Conservation (phyloP, 352 stramenopile genomes). For the Globisporangium acanthophoron region DNA sequence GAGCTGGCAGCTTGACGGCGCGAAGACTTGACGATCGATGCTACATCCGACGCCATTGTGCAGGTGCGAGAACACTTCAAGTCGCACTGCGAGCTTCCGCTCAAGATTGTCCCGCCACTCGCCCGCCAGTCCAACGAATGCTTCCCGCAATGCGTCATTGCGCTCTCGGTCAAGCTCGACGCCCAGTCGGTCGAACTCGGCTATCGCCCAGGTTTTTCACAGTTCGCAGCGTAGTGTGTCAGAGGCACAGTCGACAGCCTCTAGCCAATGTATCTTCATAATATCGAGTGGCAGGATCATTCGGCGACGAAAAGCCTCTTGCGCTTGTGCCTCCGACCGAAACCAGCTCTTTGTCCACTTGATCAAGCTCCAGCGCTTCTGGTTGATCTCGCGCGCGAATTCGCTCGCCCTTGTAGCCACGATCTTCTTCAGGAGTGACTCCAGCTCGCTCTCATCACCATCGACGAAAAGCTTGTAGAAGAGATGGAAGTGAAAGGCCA, state of each 20-base stretch:
- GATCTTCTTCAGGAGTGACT: slow-evolving; percentile 6
- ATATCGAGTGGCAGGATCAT: slow-evolving; percentile 11
- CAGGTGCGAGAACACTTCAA: neutral
- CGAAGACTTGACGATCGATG: neutral
- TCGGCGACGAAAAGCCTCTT: slow-evolving; percentile 3
- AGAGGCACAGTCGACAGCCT: slow-evolving; percentile 20
- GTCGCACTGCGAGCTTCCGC: neutral
- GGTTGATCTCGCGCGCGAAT: neutral
- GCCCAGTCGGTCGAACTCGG: neutral
- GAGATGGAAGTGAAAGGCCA: slow-evolving; percentile 3
- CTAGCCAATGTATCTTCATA: slow-evolving; percentile 24
- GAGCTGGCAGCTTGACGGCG: slow-evolving; percentile 3
- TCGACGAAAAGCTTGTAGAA: slow-evolving; percentile 8
- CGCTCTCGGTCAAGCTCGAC: neutral
- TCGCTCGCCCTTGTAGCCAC: neutral
- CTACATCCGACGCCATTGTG: neutral
- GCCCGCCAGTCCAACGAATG: neutral
- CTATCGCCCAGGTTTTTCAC: neutral
- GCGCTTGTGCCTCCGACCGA: neutral
- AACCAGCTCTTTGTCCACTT: neutral
- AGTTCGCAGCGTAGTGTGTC: slow-evolving; percentile 10
- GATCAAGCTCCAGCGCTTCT: neutral
- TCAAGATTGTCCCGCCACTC: neutral
- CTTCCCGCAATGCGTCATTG: neutral
- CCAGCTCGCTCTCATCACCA: slow-evolving; percentile 2